Conservation (phyloP, 1,284 basidiomycete species). For the Clitocybe nebularis region DNA sequence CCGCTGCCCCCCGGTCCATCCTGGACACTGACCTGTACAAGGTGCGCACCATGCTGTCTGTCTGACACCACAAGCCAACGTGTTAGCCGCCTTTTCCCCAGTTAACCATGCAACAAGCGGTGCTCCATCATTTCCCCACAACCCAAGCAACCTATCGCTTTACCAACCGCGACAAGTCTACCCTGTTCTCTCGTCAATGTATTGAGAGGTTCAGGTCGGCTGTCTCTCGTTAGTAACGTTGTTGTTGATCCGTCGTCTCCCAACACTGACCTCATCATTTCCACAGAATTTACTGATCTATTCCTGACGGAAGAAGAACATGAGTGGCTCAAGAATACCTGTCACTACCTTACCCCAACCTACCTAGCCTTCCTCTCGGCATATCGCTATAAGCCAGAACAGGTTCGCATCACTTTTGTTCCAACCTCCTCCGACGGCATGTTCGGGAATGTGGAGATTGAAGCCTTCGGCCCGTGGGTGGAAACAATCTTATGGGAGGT, state of each 20-base stretch:
- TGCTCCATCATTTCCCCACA: slow-evolving; percentile 76
- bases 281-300: slow-evolving; percentile 67
- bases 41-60: slow-evolving; percentile 33
- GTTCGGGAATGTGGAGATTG: slow-evolving; percentile 72
- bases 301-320: slow-evolving; percentile 62
- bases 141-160: slow-evolving; percentile 75
- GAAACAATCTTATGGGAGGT: slow-evolving; percentile 97
- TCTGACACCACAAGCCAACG: slow-evolving; percentile 1
- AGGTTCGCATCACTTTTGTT: slow-evolving; percentile 72
- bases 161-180: slow-evolving; percentile 76
- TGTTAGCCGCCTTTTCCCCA: slow-evolving; percentile 27
- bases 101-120: slow-evolving; percentile 97
- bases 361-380: slow-evolving; percentile 79
- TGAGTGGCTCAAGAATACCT: slow-evolving; percentile 63
- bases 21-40: slow-evolving; percentile 98
- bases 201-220: slow-evolving; percentile 64
- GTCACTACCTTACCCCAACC: slow-evolving; percentile 70
- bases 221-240: slow-evolving; percentile 57
- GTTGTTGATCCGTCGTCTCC: slow-evolving; percentile 2
- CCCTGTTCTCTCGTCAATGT: slow-evolving; percentile 69
- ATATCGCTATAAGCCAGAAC: slow-evolving; percentile 79
- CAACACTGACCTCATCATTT: slow-evolving; percentile 6
- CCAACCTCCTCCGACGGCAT: slow-evolving; percentile 47
- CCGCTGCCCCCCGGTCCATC: slow-evolving; percentile 50
- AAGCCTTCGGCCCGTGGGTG: slow-evolving; percentile 76